These are phyloP conservation scores for Penicillium coffeae DNA, from an alignment of 495 filamentous ascomycete genomes.

Conservation along the genomic window DNA sequence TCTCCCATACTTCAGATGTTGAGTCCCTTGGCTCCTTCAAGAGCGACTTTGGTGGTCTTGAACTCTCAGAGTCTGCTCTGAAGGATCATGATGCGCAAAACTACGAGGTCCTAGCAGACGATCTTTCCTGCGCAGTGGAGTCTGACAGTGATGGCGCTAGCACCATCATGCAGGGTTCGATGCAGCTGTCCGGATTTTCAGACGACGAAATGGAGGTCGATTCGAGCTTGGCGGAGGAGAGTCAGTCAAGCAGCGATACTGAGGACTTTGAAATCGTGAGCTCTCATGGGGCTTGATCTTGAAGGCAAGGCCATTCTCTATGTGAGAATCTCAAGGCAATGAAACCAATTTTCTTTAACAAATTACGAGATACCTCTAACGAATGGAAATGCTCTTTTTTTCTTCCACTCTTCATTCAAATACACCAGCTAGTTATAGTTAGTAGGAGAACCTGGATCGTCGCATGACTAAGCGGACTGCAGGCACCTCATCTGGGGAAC, in stretches of 20 bases:
- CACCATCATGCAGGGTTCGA: constrained; percentile 9
- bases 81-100: background rate
- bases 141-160: constrained; percentile 4
- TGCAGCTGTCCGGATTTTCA: constrained; percentile 3
- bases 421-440: too few species aligned
- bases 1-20: constrained; percentile 25
- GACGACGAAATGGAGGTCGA: constrained; percentile 10
- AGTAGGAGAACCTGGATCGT: background rate
- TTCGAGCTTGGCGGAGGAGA: background rate
- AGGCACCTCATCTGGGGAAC: too few species aligned
- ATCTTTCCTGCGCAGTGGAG: too few species aligned
- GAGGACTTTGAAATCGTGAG: constrained; percentile 1
- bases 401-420: too few species aligned
- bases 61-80: background rate
- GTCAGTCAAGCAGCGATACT: constrained; percentile 10
- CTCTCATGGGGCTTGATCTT: background rate
- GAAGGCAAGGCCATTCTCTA: too few species aligned
- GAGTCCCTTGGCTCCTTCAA: constrained; percentile 22
- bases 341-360: too few species aligned
- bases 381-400: too few species aligned
- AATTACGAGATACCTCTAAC: too few species aligned
- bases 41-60: background rate
- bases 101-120: background rate
- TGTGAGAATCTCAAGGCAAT: too few species aligned
- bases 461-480: background rate